These are phyloP conservation scores for Emmonsia crescens DNA, from an alignment of 2,329 filamentous ascomycete species.

Conservation along the genomic window DNA sequence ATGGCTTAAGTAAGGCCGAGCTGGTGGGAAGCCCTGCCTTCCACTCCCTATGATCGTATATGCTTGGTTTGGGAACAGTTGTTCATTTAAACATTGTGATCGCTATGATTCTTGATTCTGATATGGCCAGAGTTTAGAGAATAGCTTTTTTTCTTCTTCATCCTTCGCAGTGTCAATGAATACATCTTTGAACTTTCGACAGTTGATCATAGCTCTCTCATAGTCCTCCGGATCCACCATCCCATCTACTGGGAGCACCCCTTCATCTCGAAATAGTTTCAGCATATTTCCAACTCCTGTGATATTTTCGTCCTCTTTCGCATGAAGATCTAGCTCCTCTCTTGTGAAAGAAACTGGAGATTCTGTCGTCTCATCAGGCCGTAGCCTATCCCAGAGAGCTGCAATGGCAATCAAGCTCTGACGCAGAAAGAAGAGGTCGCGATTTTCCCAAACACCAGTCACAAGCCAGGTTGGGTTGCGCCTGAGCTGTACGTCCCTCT, in stretches of 20 bases:
- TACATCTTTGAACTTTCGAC: slow-evolving; percentile 16
- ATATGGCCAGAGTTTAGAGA: slow-evolving; percentile 19
- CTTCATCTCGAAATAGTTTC: slow-evolving; percentile 19
- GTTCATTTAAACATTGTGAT: too few species aligned
- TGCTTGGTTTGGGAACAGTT: too few species aligned
- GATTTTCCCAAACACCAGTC: slow-evolving; percentile 23
- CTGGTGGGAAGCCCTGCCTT: too few species aligned
- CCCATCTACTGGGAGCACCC: slow-evolving; percentile 21
- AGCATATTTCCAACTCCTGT: slow-evolving; percentile 22
- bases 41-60: too few species aligned
- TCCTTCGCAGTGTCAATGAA: slow-evolving; percentile 17
- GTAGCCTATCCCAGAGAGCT: slow-evolving; percentile 17
- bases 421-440: slow-evolving; percentile 25
- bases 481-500: slow-evolving; percentile 11
- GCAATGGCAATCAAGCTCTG: slow-evolving; percentile 19
- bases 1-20: too few species aligned
- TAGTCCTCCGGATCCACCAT: slow-evolving; percentile 25
- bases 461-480: slow-evolving; percentile 25
- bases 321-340: slow-evolving; percentile 17
- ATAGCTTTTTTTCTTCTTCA: slow-evolving; percentile 17
- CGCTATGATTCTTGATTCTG: slow-evolving; percentile 13
- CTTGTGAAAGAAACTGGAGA: slow-evolving; percentile 19
- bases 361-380: slow-evolving; percentile 3
- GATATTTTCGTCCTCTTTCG: slow-evolving; percentile 23
- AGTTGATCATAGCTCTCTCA: slow-evolving; percentile 15